These are phyloP conservation scores for Poa annua DNA, from an alignment of 176 grass and related monocot genomes.

Conservation along the genomic window DNA sequence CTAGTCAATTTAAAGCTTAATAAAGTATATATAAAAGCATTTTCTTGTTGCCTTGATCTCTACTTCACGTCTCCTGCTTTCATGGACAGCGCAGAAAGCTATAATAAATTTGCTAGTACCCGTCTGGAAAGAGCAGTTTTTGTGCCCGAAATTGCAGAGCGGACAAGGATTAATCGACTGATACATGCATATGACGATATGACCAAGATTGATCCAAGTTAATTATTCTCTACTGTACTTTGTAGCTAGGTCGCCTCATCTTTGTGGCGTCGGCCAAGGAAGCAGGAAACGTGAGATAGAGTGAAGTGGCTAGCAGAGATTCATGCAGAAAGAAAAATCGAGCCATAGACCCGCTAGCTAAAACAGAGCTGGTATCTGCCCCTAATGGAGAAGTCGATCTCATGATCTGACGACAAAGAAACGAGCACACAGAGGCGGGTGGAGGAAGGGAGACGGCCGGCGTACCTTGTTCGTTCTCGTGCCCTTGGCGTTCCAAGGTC, in stretches of 20 bases:
- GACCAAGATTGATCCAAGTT: background rate
- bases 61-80: conserved; percentile 41
- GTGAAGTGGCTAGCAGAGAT: background rate
- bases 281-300: background rate
- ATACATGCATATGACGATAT: no score
- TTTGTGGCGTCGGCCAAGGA: background rate
- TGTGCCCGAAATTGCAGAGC: background rate
- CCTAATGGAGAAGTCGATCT: background rate
- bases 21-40: background rate
- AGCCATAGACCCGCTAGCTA: background rate
- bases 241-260: background rate
- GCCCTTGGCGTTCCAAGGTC: conserved; percentile 45
- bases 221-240: background rate
- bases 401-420: background rate
- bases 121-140: background rate
- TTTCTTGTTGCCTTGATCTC: conserved; percentile 44
- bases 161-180: background rate
- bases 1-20: background rate
- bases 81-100: background rate
- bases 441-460: background rate
- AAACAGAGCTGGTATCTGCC: no score
- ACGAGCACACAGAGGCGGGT: background rate
- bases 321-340: background rate
- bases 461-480: background rate
- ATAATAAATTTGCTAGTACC: background rate